Base-by-base conservation (phyloP, 208 protist species). In the Lotmaria passim region DNA sequence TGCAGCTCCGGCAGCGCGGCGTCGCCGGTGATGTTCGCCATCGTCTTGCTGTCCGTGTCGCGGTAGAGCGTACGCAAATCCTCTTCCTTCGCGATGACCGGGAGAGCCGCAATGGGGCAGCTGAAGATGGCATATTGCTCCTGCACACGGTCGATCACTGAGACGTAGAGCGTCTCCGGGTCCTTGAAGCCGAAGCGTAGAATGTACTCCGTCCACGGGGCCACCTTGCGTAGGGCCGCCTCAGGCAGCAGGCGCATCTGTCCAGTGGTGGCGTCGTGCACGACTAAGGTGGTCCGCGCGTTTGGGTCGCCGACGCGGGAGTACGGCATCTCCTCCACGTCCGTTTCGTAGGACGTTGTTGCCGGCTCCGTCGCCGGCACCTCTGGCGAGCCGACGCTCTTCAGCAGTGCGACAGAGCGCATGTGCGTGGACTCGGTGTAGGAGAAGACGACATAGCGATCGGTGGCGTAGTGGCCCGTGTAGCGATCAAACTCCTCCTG, bases 401-500 rank as follows among this genome's bases (percentile, higher is more conserved):
- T 80, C 48, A 93, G 75, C 62, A 93, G 69, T 30, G 79, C 46
- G 0, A 93, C 82, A 10, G 78, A 73, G 11, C 86, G 78, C 73
- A 93, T 85, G 74, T 73, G 83, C 19, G 86, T 77, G 7, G 70
- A 80, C 73, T 96, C 91, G 8, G 76, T 96, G 80, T 91, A 93
- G 56, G 75, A 86, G 73, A 87, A 93, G 14, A 94, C 14, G 19
- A 93, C 57, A 66, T 87, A 85, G 23, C 77, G 66, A n/a, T 79
- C 75, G n/a, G 82, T 89, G 12, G 91, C 79, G 46, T 86, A 95
- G 69, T 96, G 91, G 12, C 90, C 93, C 15, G 90, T 96, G 73
- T 87, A 94, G 28, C 93, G 84, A 51, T 62, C 67, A 60, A 98
- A 98, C 65, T 98, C 94, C 61, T 98, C 94, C 55, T 98, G 94